phyloP scores from a whole-genome alignment of 805 yeast genomes.

The Saturnispora kantuleensis region DNA sequence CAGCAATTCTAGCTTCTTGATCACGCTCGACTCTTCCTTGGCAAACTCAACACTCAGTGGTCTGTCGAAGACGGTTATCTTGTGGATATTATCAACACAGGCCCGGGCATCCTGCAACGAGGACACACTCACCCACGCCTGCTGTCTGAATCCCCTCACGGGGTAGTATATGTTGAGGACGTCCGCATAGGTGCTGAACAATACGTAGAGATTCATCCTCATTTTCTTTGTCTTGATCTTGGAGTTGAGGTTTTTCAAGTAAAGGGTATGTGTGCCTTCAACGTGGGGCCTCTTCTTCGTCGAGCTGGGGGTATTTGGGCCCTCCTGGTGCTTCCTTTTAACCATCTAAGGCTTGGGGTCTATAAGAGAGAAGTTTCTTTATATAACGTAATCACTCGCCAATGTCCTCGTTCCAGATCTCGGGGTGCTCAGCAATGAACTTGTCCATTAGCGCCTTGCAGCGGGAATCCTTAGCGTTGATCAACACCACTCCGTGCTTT shows the following conservation, averaged over 20 bases:
- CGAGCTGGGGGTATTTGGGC: background rate
- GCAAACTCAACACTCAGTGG: constrained; percentile 37
- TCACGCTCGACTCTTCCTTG: constrained; percentile 22
- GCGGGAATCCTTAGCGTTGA: constrained; percentile 46
- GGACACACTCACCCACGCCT: constrained; percentile 52
- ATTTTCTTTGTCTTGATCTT: constrained; percentile 36
- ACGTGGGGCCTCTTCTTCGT: constrained; percentile 6
- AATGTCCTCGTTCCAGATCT: constrained; percentile 75
- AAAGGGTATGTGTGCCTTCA: constrained; percentile 34
- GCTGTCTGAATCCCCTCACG: constrained; percentile 45
- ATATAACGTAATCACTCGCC: constrained; percentile 30
- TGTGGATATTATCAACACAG: constrained; percentile 41
- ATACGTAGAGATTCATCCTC: constrained; percentile 44
- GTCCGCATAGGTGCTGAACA: constrained; percentile 59
- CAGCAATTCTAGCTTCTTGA: constrained; percentile 7
- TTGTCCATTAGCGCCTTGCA: constrained; percentile 66
- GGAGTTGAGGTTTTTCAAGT: constrained; percentile 51
- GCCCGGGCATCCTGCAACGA: constrained; percentile 39
- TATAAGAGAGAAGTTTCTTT: background rate
- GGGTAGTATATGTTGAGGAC: constrained; percentile 40
- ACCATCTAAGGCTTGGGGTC: background rate
- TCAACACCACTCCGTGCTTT: constrained; percentile 62
- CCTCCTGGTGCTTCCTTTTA: background rate
- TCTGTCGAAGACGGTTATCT: constrained; percentile 44
- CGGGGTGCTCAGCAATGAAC: constrained; percentile 71